Conservation (phyloP, 2,329 filamentous ascomycete genomes). For the Fusarium sp. region DNA sequence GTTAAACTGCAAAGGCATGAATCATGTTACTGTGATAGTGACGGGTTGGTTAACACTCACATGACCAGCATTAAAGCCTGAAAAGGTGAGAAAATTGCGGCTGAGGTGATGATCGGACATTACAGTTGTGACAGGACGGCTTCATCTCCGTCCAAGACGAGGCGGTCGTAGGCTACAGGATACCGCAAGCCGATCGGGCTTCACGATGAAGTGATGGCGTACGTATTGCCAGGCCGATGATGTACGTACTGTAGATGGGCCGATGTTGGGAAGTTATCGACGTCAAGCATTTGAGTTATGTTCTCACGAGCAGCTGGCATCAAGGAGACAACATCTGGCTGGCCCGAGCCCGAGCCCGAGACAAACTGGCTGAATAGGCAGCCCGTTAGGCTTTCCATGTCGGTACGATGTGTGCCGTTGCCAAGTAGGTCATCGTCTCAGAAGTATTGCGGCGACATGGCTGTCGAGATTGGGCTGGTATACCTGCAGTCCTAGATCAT, state of each 20-base stretch:
- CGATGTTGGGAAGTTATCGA: slow-evolving; percentile 9
- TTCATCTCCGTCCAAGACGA: slow-evolving; percentile 1
- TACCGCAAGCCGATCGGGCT: not conserved
- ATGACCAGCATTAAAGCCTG: slow-evolving; percentile 3
- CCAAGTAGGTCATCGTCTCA: slow-evolving; percentile 13
- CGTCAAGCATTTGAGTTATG: not conserved
- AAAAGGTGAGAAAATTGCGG: slow-evolving; percentile 10
- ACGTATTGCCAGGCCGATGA: not conserved
- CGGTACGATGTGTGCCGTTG: slow-evolving; percentile 8
- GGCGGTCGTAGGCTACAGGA: slow-evolving; percentile 5
- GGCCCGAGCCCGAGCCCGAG: slow-evolving; percentile 7
- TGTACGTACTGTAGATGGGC: slow-evolving; percentile 12
- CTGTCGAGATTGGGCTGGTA: slow-evolving; percentile 29
- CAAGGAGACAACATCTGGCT: not conserved
- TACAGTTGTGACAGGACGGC: slow-evolving; percentile 4
- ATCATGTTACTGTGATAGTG: slow-evolving; percentile 25
- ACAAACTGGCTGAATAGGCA: slow-evolving; percentile 21
- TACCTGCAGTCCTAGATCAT: slow-evolving; percentile 29
- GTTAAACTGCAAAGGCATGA: slow-evolving; percentile 3
- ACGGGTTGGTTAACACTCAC: not conserved
- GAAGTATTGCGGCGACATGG: slow-evolving; percentile 16
- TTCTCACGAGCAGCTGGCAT: not conserved
- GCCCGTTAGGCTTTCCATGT: slow-evolving; percentile 17
- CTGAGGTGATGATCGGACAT: slow-evolving; percentile 21
- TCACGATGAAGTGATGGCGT: slow-evolving; percentile 4